Evolutionary conservation across 352 stramenopile genomes (phyloP), one percentile per base, ranked within the genome.

Genomic region (Blastocystis sp.): DNA sequence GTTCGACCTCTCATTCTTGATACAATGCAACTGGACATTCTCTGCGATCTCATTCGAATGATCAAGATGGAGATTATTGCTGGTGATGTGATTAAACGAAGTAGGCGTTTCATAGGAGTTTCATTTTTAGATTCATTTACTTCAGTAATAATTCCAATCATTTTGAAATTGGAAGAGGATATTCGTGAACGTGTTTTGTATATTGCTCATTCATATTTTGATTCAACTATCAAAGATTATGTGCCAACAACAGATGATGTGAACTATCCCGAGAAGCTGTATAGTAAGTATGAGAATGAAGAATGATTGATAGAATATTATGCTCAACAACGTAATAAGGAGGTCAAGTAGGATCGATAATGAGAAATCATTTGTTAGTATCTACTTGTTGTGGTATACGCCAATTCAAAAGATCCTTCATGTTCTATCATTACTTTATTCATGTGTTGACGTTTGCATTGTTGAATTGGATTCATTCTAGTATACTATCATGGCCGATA

Each of bases 191-290:
- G 69, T 14, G 42, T 80, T 7, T 3, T 80, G 21, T 80, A 59
- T 52, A 61, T 80, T 4, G 42, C 69, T 32, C 69, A 80, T 52
- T 21, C 46, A 12, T 80, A 65, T 52, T 59, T 80, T 46, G 69
- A 80, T 21, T 42, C 69, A 0, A 21, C 69, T 27, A 80, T 80
- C 42, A n/a, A 16, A 21, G 24, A 63, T 46, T 80, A 80, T 52
- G 16, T 21, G 29, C 69, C 69, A 29, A 61, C 69, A 12, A 0
- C 39, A 21, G 39, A 80, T 12, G 69, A 80, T 35, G 35, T 80
- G n/a, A 52, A 80, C 69, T 80, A 80, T 58, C 69, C 69, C 3
- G 16, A n/a, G n/a, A 80, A 80, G 24, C 69, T 80, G 4, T 80
- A 80, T 35, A 27, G 59, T 71, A 42, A 21, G 6, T 5, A 16